These are phyloP conservation scores for Erythrophleum ivorense DNA, from an alignment of 331 rosid species.

Conservation along the genomic window DNA sequence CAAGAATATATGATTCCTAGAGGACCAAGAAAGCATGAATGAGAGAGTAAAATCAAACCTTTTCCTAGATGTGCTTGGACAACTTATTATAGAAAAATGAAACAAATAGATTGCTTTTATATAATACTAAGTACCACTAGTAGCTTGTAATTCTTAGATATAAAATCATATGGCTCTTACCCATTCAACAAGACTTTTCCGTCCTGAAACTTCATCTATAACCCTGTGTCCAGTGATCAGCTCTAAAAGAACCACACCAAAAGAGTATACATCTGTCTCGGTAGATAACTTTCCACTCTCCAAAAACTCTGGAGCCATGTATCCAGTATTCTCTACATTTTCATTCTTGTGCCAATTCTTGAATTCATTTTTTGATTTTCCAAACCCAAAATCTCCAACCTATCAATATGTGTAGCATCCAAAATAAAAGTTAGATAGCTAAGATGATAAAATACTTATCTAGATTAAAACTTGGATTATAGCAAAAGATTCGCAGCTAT, in stretches of 20 bases:
- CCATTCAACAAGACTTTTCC: slow-evolving; percentile 43
- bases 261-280: slow-evolving; percentile 52
- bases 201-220: slow-evolving; percentile 27
- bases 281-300: slow-evolving; percentile 47
- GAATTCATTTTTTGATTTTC: slow-evolving; percentile 37
- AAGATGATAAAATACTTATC: not conserved
- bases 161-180: slow-evolving; percentile 36
- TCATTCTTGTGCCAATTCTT: slow-evolving; percentile 37
- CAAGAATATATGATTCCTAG: not conserved
- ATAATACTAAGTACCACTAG: not conserved
- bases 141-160: not conserved
- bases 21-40: not conserved
- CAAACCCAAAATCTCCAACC: slow-evolving; percentile 51
- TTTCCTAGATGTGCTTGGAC: slow-evolving; percentile 11
- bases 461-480: slow-evolving; percentile 16
- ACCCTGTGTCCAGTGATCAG: slow-evolving; percentile 46
- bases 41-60: not conserved
- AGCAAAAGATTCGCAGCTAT: slow-evolving; percentile 18
- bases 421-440: slow-evolving; percentile 16
- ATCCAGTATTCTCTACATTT: slow-evolving; percentile 30
- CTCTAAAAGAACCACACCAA: slow-evolving; percentile 51
- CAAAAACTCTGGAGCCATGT: slow-evolving; percentile 45
- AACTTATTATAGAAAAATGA: not conserved
- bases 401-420: slow-evolving; percentile 33
- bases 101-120: not conserved